phyloP scores from a whole-genome alignment of 352 stramenopile species.

The Pythium biforme region DNA sequence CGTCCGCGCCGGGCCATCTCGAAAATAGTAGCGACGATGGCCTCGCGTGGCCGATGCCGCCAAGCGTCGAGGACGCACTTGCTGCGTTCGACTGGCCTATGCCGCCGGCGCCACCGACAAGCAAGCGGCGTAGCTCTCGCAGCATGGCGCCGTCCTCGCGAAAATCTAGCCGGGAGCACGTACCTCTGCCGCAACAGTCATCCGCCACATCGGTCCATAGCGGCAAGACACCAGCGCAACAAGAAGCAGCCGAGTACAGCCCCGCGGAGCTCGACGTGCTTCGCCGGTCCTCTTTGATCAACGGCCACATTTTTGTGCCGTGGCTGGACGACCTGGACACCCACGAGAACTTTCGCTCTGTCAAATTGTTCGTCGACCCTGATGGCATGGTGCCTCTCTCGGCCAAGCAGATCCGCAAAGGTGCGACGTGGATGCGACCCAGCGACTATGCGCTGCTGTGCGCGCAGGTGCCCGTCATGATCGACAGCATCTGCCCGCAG shows the following conservation, averaged over 20 bases:
- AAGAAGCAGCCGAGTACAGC: constrained; percentile 36
- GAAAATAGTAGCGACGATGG: neutral
- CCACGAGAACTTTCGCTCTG: constrained; percentile 52
- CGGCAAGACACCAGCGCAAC: neutral
- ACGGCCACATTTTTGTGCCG: constrained; percentile 79
- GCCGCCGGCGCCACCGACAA: constrained; percentile 4
- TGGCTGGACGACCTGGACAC: constrained; percentile 73
- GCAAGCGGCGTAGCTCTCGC: constrained; percentile 14
- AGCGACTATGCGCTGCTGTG: constrained; percentile 55
- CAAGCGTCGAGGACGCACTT: constrained; percentile 2
- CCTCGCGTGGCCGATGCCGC: constrained; percentile 20
- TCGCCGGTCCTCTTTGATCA: constrained; percentile 78
- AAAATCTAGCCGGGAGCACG: constrained; percentile 19
- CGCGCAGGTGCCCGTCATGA: constrained; percentile 59
- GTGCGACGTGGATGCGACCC: constrained; percentile 63
- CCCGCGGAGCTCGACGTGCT: constrained; percentile 74
- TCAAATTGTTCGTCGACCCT: constrained; percentile 60
- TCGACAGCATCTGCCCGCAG: constrained; percentile 67
- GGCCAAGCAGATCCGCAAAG: constrained; percentile 64
- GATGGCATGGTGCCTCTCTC: constrained; percentile 70
- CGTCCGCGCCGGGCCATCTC: neutral
- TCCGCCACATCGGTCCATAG: neutral
- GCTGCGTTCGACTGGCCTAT: constrained; percentile 23
- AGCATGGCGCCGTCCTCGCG: constrained; percentile 9
- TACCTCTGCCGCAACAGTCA: constrained; percentile 9